Evolutionary conservation across 192 early-diverging fungal species (phyloP), one percentile per base, ranked within the genome.

Genomic region (Lobosporangium transversale): DNA sequence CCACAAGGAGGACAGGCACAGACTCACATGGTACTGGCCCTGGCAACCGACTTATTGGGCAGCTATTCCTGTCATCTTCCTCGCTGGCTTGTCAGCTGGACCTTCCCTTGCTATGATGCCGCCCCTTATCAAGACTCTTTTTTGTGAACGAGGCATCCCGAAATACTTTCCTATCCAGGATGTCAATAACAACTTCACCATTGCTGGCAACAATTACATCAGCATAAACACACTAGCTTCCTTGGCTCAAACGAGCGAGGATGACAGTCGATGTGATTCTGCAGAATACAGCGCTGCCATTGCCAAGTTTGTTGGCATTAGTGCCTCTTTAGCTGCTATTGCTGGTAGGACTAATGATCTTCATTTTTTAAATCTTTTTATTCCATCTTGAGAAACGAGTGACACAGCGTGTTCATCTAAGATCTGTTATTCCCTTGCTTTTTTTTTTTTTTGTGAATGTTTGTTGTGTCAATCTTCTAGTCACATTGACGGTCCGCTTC

Each of bases 61-160:
- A 1, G 63, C 58, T 0, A 53, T 75, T n/a, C 71, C 71, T 3
- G 52, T 66, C 42, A 75, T 75, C 58, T 66, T 75, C 26, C 24
- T 66, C 0, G 52, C 63, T 0, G 71, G 71, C 10, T 17, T 66
- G 32, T 14, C 58, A 5, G 23, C 45, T 24, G 71, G 63, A 0
- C 71, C 71, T 1, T 8, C 45, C 8, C 26, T 45, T 1, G 40
- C 57, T 15, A 21, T 75, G 40, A 18, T 23, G 0, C 7, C 71
- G 0, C 63, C 71, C 1, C 31, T 75, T 20, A 1, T 66, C 44
- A 75, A 66, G 32, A 7, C 33, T 1, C 49, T 75, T 20, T 75
- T 75, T 21, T 75, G 71, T 40, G 71, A 75, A 15, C 62, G 71
- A 30, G 71, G 71, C 26, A 59, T 75, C 36, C 71, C 71, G 10